phyloP scores from a whole-genome alignment of 1,284 basidiomycete species.

The Inonotus obliquus region DNA sequence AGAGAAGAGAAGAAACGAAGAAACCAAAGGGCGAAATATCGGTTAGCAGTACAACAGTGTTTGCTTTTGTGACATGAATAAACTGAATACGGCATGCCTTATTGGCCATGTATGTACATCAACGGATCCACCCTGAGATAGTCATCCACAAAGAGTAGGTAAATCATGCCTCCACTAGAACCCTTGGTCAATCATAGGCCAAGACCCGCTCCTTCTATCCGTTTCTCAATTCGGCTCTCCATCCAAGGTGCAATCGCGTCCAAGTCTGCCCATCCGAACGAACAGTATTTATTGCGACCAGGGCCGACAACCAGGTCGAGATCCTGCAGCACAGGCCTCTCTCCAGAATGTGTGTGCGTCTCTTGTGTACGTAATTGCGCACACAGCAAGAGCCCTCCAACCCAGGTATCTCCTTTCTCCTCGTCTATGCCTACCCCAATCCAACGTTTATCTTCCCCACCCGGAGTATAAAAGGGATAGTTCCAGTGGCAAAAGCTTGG shows the following conservation, averaged over 20 bases:
- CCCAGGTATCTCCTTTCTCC: constrained; percentile 64
- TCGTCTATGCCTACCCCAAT: constrained; percentile 44
- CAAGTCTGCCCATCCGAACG: constrained; percentile 65
- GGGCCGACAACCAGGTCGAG: constrained; percentile 44
- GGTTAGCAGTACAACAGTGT: constrained; percentile 1
- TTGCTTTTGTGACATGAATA: background rate
- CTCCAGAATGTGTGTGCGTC: constrained; percentile 34
- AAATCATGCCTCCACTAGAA: background rate
- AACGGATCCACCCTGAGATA: background rate
- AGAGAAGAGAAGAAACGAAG: background rate
- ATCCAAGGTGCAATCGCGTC: constrained; percentile 74
- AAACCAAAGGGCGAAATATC: background rate
- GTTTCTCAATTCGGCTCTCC: constrained; percentile 53
- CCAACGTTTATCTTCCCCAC: constrained; percentile 67
- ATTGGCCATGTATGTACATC: background rate
- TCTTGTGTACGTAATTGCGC: constrained; percentile 53
- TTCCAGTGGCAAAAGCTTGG: constrained; percentile 50
- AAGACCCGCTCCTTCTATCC: constrained; percentile 63
- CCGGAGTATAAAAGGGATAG: constrained; percentile 69
- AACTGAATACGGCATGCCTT: background rate
- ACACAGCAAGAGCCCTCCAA: constrained; percentile 66
- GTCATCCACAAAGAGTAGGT: background rate
- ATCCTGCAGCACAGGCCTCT: constrained; percentile 39
- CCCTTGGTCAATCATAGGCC: constrained; percentile 31
- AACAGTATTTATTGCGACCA: constrained; percentile 55